Evolutionary conservation across 306 rosid genomes (phyloP).

Genomic region (Fragaria nilgerrensis): DNA sequence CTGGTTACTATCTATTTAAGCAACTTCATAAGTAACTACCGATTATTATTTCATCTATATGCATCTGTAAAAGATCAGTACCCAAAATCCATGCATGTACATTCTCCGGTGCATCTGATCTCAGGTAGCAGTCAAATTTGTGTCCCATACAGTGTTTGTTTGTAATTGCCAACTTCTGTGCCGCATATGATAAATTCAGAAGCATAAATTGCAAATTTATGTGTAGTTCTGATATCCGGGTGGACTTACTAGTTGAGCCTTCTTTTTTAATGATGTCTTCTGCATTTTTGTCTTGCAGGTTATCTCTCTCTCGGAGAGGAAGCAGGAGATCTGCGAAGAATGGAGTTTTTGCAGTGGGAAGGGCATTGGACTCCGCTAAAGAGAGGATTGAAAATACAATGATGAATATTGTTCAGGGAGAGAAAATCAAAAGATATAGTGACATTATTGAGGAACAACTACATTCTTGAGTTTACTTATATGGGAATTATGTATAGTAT

Average conservation of each 20-base stretch:
- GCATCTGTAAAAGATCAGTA: not conserved
- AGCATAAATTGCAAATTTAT: not conserved
- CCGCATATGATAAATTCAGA: not conserved
- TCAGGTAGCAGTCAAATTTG: not conserved
- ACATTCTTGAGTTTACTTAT: not conserved
- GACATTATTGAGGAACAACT: not conserved
- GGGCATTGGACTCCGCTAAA: no score
- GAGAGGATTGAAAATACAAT: no score
- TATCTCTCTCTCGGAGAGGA: constrained; percentile 31
- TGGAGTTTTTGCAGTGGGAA: no score
- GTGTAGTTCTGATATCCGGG: not conserved
- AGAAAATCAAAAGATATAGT: not conserved
- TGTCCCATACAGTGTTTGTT: not conserved
- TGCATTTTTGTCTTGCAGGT: constrained; percentile 52
- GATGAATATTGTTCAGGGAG: not conserved
- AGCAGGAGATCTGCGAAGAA: no score
- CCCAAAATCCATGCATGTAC: not conserved
- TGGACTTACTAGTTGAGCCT: not conserved
- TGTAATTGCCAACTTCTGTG: not conserved
- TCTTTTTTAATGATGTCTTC: constrained; percentile 9
- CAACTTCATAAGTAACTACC: not conserved
- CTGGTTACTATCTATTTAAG: not conserved
- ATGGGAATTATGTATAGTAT: not conserved
- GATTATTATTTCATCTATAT: not conserved
- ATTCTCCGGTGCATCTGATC: not conserved